Evolutionary conservation across 176 grass and related monocot genomes (phyloP).

Genomic region (Juncus effusus): DNA sequence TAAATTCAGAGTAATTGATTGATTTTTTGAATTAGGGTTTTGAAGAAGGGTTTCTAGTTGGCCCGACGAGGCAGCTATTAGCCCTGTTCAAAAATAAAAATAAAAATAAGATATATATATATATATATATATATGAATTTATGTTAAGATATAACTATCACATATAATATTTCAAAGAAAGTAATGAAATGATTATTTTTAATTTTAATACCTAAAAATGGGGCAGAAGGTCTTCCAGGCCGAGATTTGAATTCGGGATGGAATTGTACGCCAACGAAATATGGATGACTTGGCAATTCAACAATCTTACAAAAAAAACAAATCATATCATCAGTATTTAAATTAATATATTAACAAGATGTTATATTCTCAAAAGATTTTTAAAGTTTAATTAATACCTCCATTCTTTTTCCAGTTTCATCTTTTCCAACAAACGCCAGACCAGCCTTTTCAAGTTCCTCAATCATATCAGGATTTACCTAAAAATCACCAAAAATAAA

Average conservation of each 20-base stretch:
- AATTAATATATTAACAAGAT: background rate
- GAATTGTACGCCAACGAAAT: slow-evolving; percentile 51
- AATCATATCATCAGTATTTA: background rate
- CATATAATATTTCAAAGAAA: too few relatives aligned
- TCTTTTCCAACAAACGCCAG: slow-evolving; percentile 47
- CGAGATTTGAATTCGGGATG: slow-evolving; percentile 53
- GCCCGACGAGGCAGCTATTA: slow-evolving; percentile 45
- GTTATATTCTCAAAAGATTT: background rate
- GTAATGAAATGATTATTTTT: background rate
- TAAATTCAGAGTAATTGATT: background rate
- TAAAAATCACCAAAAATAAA: slow-evolving; percentile 16
- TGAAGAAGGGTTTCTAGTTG: slow-evolving; percentile 32
- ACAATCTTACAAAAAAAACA: slow-evolving; percentile 35
- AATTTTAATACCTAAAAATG: slow-evolving; percentile 38
- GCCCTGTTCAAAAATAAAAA: slow-evolving; percentile 15
- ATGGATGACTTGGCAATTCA: slow-evolving; percentile 43
- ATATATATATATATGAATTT: background rate
- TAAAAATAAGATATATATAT: too few relatives aligned
- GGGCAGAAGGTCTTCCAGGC: slow-evolving; percentile 43
- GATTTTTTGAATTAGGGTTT: background rate
- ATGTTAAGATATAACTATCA: background rate
- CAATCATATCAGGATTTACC: slow-evolving; percentile 54
- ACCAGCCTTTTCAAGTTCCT: slow-evolving; percentile 42
- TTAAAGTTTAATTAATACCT: slow-evolving; percentile 27
- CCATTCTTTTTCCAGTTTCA: slow-evolving; percentile 44